These are phyloP conservation scores for Mucor sp. DNA, from an alignment of 371 early-diverging fungal genomes.

Conservation along the genomic window DNA sequence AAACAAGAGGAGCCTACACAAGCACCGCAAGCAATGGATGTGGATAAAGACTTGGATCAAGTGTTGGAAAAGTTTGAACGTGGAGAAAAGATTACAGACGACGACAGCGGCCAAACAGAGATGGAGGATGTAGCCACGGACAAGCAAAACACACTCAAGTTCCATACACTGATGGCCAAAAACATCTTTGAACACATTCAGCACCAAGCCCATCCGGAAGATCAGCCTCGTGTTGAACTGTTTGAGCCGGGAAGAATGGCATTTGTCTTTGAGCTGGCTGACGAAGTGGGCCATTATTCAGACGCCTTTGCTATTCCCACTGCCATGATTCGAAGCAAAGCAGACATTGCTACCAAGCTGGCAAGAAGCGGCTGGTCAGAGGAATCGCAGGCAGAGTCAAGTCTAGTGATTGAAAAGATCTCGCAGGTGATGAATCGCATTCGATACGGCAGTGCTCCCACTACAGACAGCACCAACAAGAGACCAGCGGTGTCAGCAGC, in stretches of 20 bases:
- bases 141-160: conserved; percentile 13
- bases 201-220: conserved; percentile 23
- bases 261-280: conserved; percentile 71
- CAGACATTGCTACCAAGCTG: conserved; percentile 48
- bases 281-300: conserved; percentile 52
- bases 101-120: conserved; percentile 4
- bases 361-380: conserved; percentile 32
- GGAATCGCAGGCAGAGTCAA: conserved; percentile 49
- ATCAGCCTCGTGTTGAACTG: conserved; percentile 56
- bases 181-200: conserved; percentile 43
- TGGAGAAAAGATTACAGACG: conserved; percentile 15
- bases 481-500: conserved; percentile 34
- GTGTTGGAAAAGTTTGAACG: conserved; percentile 9
- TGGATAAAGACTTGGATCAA: conserved; percentile 30
- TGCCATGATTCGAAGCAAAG: conserved; percentile 74
- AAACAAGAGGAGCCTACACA: conserved; percentile 29
- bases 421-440: conserved; percentile 59
- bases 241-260: conserved; percentile 83
- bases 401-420: conserved; percentile 76
- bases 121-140: not conserved
- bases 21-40: not conserved
- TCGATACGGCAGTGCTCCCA: conserved; percentile 9
- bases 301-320: conserved; percentile 74
- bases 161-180: conserved; percentile 36
- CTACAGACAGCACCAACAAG: conserved; percentile 25